Base-by-base conservation (phyloP, 164 flowering plant species). In the Kingdonia uniflora region DNA sequence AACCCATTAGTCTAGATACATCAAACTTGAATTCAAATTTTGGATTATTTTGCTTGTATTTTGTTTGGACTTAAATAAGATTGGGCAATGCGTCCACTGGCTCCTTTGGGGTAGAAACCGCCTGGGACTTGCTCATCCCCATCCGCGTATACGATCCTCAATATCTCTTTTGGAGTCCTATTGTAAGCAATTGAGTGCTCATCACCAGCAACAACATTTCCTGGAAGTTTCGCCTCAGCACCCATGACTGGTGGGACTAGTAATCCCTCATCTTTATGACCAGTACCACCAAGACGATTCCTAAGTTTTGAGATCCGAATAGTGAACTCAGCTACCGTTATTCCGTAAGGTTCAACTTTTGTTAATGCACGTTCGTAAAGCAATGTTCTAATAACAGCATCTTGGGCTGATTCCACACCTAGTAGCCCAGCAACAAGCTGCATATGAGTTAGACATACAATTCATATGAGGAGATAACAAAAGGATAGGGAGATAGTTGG, bases 341-440 rank as follows among this genome's bases (percentile, higher is more conserved):
- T 40, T 5, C 68, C 74, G 43, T 84, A 86, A 0, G 95, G 95
- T 0, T 7, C 1, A 42, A 89, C 90, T 37, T 42, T 67, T 42
- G 1, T 10, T 0, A 0, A 0, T 1, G 76, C 75, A 0, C 54
- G 63, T 57, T 76, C 61, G 63, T 82, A 86, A 0, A 89, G 64
- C 25, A 80, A 25, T 19, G 80, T 60, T 49, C 95, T 54, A 2
- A 84, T 73, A 1, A 84, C 83, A 0, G 97, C 95, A 62, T 89
- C 97, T 66, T 89, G 97, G 0, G 87, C 97, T 6, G 91, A 75
- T 54, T 89, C 94, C 40, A 86, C 94, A 0, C 75, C 90, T 19
- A 86, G 40, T 14, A 89, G 87, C 0, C 95, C 84, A 6, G 83
- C 85, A 20, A 78, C 80, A 0, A 82, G 73, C 83, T 79, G 66